phyloP scores from a whole-genome alignment of 352 stramenopile genomes.

The Globisporangium rhizosaccharum region DNA sequence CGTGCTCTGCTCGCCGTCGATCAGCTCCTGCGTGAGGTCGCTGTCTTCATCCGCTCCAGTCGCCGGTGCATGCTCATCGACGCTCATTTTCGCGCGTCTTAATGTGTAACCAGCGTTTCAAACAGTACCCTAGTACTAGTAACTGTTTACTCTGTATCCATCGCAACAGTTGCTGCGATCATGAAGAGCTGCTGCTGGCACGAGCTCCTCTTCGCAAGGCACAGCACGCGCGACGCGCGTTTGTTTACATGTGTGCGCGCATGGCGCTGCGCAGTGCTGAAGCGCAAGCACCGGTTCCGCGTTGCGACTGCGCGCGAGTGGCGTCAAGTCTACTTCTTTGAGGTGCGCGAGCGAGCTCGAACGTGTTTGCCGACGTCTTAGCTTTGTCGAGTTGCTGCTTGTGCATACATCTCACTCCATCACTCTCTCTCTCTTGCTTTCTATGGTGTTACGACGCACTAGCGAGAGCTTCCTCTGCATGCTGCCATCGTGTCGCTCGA shows the following conservation, averaged over 20 bases:
- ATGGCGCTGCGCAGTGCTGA: conserved; percentile 34
- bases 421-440: neutral
- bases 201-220: conserved; percentile 20
- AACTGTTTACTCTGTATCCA: no score
- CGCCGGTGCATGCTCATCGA: no score
- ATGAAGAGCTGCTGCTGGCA: conserved; percentile 22
- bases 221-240: conserved; percentile 6
- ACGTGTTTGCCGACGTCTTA: neutral
- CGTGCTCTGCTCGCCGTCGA: no score
- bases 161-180: no score
- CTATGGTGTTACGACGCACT: neutral
- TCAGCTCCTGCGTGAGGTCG: no score
- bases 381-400: no score
- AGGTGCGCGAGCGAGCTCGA: conserved; percentile 25
- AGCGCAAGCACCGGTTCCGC: conserved; percentile 34
- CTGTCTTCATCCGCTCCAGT: no score
- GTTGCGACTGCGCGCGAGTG: conserved; percentile 19
- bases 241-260: conserved; percentile 41
- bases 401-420: neutral
- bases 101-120: no score
- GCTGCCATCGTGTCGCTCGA: conserved; percentile 21
- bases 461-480: conserved; percentile 50
- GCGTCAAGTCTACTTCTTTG: conserved; percentile 43
- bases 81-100: no score
- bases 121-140: no score